Percentiles rank a stretch among this genome's conserved stretches.
Evolutionary conservation across 2,329 filamentous ascomycete species (phyloP).

Genomic region (Penicillium sp.): DNA sequence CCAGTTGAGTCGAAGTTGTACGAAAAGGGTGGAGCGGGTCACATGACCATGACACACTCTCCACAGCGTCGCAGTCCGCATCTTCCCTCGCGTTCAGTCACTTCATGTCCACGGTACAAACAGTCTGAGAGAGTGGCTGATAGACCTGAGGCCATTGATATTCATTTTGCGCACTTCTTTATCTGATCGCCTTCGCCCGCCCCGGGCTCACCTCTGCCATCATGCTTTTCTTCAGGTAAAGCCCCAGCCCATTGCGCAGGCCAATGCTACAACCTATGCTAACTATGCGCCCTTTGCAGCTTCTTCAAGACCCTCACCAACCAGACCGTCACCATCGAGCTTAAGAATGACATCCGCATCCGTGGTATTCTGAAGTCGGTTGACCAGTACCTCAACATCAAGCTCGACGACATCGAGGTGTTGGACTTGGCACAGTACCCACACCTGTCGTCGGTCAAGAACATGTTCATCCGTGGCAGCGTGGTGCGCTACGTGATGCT

Average conservation of each 20-base stretch:
- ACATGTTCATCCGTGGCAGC: constrained; percentile 90
- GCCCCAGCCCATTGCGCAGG: background rate
- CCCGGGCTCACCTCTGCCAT: constrained; percentile 17
- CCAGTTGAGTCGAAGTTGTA: background rate
- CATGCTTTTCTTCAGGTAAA: constrained; percentile 54
- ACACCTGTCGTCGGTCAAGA: constrained; percentile 85
- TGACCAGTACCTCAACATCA: constrained; percentile 98
- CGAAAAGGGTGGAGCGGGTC: background rate
- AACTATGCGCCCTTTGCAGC: constrained; percentile 44
- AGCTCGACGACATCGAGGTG: constrained; percentile 90
- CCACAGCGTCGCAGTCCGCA: background rate
- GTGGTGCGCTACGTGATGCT: constrained; percentile 91
- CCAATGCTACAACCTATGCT: background rate
- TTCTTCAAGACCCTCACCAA: constrained; percentile 99
- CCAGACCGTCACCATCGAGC: constrained; percentile 93
- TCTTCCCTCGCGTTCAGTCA: background rate
- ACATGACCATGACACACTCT: constrained; percentile 3
- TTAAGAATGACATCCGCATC: constrained; percentile 99
- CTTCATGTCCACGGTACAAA: background rate
- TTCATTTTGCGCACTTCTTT: background rate
- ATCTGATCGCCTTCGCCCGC: background rate
- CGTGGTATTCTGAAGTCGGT: constrained; percentile 93
- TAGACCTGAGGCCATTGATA: background rate
- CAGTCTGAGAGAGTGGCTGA: background rate
- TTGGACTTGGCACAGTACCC: constrained; percentile 93